phyloP scores from a whole-genome alignment of 805 yeast genomes.

The Saccharomycopsis sp. region DNA sequence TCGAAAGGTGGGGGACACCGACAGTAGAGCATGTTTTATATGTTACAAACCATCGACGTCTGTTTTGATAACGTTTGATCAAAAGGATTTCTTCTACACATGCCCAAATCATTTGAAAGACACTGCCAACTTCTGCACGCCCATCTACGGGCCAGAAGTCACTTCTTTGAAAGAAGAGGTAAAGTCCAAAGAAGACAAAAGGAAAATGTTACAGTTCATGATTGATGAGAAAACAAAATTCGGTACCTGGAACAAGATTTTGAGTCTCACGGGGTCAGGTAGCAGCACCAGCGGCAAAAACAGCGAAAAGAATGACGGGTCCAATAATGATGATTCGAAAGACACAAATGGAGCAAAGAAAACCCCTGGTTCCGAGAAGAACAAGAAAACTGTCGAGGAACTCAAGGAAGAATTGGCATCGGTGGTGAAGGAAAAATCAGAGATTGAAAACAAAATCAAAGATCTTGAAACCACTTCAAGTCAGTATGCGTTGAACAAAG shows the following conservation, averaged over 20 bases:
- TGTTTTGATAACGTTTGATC: slow-evolving; percentile 34
- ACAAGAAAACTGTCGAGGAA: slow-evolving; percentile 10
- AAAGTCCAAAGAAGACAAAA: slow-evolving; percentile 6
- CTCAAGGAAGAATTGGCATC: slow-evolving; percentile 2
- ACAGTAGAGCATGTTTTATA: slow-evolving; percentile 37
- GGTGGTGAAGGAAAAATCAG: slow-evolving; percentile 1
- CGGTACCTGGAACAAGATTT: slow-evolving; percentile 12
- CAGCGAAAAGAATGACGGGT: background rate
- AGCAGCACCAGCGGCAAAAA: background rate
- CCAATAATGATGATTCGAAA: background rate
- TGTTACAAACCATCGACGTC: slow-evolving; percentile 42
- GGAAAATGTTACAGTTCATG: slow-evolving; percentile 6
- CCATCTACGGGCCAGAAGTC: slow-evolving; percentile 10
- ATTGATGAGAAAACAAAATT: slow-evolving; percentile 13
- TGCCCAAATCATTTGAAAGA: slow-evolving; percentile 42
- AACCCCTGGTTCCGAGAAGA: background rate
- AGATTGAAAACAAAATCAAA: slow-evolving; percentile 1
- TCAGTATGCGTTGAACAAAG: slow-evolving; percentile 11
- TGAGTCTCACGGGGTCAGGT: slow-evolving; percentile 1
- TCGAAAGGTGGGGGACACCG: slow-evolving; percentile 35
- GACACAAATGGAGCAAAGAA: no score
- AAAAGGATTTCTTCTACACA: slow-evolving; percentile 42
- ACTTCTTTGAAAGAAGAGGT: slow-evolving; percentile 4
- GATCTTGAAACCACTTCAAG: slow-evolving; percentile 6
- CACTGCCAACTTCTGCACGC: slow-evolving; percentile 23